phyloP scores from a whole-genome alignment of 176 grass and related monocot species.

The bread wheat (Triticum aestivum) region DNA sequence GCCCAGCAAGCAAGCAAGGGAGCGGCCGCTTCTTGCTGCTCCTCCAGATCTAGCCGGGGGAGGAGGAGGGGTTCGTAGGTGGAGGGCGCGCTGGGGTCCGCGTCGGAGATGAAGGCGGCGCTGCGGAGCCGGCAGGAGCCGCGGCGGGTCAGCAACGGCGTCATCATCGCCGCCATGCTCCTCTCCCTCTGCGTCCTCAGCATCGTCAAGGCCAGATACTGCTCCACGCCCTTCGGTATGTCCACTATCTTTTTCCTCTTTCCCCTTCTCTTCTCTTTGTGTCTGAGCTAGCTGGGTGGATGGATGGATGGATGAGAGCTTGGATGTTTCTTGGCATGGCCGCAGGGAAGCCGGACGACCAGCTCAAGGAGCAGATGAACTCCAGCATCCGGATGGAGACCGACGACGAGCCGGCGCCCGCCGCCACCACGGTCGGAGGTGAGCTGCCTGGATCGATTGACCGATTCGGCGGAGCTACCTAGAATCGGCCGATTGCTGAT shows the following conservation, averaged over 20 bases:
- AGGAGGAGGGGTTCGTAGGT: too few species aligned
- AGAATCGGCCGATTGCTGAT: background rate
- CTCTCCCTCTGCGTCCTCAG: conserved; percentile 71
- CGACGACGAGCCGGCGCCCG: conserved; percentile 24
- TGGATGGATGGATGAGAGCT: background rate
- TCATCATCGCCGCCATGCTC: conserved; percentile 72
- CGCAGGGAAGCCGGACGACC: conserved; percentile 53
- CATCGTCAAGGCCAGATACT: conserved; percentile 73
- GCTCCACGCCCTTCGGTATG: conserved; percentile 51
- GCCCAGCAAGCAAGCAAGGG: background rate
- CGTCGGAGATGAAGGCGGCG: conserved; percentile 65
- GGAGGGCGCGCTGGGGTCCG: conserved; percentile 33
- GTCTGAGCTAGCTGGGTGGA: background rate
- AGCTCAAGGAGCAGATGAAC: conserved; percentile 59
- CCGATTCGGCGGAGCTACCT: background rate
- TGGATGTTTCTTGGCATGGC: background rate
- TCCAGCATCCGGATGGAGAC: conserved; percentile 47
- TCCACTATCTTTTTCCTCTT: background rate
- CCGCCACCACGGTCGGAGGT: conserved; percentile 36
- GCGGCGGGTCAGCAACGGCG: conserved; percentile 54
- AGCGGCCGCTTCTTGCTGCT: background rate
- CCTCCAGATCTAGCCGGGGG: conserved; percentile 14
- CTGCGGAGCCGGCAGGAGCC: conserved; percentile 61
- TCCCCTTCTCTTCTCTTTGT: background rate
- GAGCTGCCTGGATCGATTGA: background rate